Base-by-base conservation (phyloP, 495 filamentous ascomycete species). In the Aspergillus olivimuriae region DNA sequence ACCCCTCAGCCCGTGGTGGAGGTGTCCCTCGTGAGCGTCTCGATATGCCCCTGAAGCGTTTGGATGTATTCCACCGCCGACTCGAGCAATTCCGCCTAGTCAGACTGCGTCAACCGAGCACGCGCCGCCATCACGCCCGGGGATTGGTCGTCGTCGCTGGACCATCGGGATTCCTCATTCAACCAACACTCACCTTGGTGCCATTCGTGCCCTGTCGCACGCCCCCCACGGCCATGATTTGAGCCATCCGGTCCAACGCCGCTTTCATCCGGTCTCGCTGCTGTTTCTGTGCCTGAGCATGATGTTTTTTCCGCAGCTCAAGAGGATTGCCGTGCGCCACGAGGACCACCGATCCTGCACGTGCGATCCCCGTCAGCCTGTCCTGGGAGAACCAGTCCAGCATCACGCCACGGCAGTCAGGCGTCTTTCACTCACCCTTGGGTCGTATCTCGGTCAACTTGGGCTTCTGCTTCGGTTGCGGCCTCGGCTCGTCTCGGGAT, bases 1-100 rank as follows among this genome's bases (percentile, higher is more conserved):
- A 11, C 21, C 15, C 17, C 21, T 14, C 14, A 33, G 18, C 31
- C 21, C 17, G 31, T 18, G 20, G 36, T 52, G 17, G 19, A 16
- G 28, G 30, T 23, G 24, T 21, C 21, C 22, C 41, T 36, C 35
- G n/a, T n/a, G n/a, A 44, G 30, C 26, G 31, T 23, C 24, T 33
- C 38, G n/a, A 46, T 20, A 21, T 48, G 26, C n/a, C 33, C 41
- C 37, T 53, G 50, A 15, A 53, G 33, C 10, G 16, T 9, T 19
- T 43, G 45, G 16, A 53, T 53, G 33, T 53, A 53, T 10, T 43
- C 50, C 15, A 53, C 46, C 17, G 50, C 46, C 9, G 46, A 35
- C 26, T 48, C 50, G 8, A 53, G 14, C n/a, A 48, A 18, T 31
- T 53, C 46, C 6, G 36, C 45, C 50, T 48, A 18, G 21, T 3